Conservation (phyloP, 441 rosid genomes). For the Gossypium davidsonii region DNA sequence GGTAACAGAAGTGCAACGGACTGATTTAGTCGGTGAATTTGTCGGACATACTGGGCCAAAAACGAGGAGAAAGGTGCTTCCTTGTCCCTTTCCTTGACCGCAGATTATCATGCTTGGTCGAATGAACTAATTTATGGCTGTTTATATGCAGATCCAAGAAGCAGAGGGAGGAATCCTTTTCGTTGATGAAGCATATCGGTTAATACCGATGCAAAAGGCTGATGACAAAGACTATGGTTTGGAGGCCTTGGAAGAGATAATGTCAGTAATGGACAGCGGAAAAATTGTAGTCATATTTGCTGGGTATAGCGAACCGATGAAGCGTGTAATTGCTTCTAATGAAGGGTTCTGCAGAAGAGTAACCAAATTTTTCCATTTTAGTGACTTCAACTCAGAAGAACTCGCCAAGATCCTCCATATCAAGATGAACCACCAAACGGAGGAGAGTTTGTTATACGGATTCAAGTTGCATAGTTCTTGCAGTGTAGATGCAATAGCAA, state of each 20-base stretch:
- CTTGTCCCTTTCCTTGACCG: conserved; percentile 6
- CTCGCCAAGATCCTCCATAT: conserved; percentile 72
- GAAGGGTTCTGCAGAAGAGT: conserved; percentile 97
- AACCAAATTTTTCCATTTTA: conserved; percentile 74
- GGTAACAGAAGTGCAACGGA: conserved; percentile 93
- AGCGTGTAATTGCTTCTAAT: conserved; percentile 80
- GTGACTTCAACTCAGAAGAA: conserved; percentile 65
- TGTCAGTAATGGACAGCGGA: conserved; percentile 92
- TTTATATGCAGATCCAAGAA: conserved; percentile 58
- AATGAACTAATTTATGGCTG: not conserved
- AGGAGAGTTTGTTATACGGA: conserved; percentile 56
- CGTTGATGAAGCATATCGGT: conserved; percentile 68
- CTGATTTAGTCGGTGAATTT: conserved; percentile 95
- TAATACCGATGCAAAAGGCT: conserved; percentile 86
- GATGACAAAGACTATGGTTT: conserved; percentile 93
- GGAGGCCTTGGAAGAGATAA: conserved; percentile 92
- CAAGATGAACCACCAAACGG: conserved; percentile 71
- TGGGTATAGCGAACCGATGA: conserved; percentile 91
- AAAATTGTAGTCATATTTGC: conserved; percentile 84
- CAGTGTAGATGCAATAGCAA: conserved; percentile 49
- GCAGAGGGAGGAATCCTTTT: conserved; percentile 94
- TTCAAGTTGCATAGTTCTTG: conserved; percentile 62
- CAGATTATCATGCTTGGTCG: not conserved
- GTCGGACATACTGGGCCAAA: conserved; percentile 97
- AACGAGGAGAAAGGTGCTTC: conserved; percentile 74